These are phyloP conservation scores for Diplodia mutila DNA, from an alignment of 2,329 filamentous ascomycete species.

Conservation along the genomic window DNA sequence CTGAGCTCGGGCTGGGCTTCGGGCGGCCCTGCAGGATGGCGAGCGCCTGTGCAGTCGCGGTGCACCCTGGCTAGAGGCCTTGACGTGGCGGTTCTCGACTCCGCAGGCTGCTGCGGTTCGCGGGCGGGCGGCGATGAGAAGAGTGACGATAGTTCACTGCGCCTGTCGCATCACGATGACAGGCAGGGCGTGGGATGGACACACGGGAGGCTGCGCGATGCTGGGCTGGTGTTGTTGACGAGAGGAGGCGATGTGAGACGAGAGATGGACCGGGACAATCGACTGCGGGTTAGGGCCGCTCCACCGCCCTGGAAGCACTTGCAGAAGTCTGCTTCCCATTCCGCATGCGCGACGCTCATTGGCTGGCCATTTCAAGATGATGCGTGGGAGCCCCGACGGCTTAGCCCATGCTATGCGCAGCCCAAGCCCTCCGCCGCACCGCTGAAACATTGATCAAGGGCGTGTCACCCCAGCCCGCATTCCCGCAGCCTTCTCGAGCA, in stretches of 20 bases:
- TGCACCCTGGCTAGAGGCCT: conserved; percentile 22
- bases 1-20: background rate
- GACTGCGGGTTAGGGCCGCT: conserved; percentile 23
- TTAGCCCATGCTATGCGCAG: conserved; percentile 21
- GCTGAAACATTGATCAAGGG: conserved; percentile 21
- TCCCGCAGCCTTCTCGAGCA: conserved; percentile 13
- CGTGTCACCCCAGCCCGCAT: conserved; percentile 17
- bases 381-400: conserved; percentile 18
- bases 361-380: conserved; percentile 31
- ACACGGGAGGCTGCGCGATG: conserved; percentile 10
- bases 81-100: conserved; percentile 23
- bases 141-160: background rate
- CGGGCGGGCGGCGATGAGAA: background rate
- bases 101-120: conserved; percentile 16
- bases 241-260: conserved; percentile 23
- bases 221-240: conserved; percentile 22
- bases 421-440: conserved; percentile 21
- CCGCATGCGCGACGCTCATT: conserved; percentile 29
- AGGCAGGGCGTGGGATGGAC: conserved; percentile 4
- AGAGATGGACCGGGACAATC: conserved; percentile 19
- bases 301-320: conserved; percentile 23
- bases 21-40: conserved; percentile 10
- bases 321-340: conserved; percentile 21
- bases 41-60: conserved; percentile 20
- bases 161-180: conserved; percentile 20